Evolutionary conservation across 768 basidiomycete genomes (phyloP).

Genomic region (Russula vinacea): DNA sequence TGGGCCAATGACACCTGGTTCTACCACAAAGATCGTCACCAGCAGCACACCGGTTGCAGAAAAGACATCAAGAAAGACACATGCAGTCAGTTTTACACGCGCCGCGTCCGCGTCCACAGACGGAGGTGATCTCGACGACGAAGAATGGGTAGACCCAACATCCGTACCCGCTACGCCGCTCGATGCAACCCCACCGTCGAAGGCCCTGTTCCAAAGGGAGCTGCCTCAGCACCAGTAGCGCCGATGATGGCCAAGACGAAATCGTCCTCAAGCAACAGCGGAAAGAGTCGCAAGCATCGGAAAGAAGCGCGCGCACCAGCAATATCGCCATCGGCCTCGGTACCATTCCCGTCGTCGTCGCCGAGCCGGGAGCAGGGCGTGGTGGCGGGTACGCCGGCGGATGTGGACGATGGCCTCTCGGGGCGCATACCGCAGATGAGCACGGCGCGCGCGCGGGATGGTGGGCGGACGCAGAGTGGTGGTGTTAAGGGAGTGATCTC

Average conservation of each 20-base stretch:
- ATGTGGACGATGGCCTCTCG: not conserved
- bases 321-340: not conserved
- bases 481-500: conserved; percentile 73
- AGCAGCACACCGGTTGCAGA: too few relatives aligned
- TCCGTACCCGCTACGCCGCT: conserved; percentile 39
- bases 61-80: conserved; percentile 32
- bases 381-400: not conserved
- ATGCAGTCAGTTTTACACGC: too few relatives aligned
- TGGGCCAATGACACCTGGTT: too few relatives aligned
- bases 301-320: conserved; percentile 36
- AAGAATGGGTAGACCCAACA: conserved; percentile 59
- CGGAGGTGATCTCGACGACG: conserved; percentile 45
- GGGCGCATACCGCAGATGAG: conserved; percentile 57
- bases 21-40: too few relatives aligned
- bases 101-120: too few relatives aligned
- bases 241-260: conserved; percentile 25
- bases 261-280: conserved; percentile 30
- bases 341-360: conserved; percentile 26
- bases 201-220: conserved; percentile 12
- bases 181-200: conserved; percentile 9
- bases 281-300: conserved; percentile 42
- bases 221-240: not conserved
- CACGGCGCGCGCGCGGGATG: conserved; percentile 68
- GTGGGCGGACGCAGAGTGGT: conserved; percentile 80
- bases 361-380: not conserved